A percentile compares a stretch with the other conserved stretches of the same genome.
Evolutionary conservation across 106 monocot species (phyloP).

Genomic region (Hemerocallis citrina): DNA sequence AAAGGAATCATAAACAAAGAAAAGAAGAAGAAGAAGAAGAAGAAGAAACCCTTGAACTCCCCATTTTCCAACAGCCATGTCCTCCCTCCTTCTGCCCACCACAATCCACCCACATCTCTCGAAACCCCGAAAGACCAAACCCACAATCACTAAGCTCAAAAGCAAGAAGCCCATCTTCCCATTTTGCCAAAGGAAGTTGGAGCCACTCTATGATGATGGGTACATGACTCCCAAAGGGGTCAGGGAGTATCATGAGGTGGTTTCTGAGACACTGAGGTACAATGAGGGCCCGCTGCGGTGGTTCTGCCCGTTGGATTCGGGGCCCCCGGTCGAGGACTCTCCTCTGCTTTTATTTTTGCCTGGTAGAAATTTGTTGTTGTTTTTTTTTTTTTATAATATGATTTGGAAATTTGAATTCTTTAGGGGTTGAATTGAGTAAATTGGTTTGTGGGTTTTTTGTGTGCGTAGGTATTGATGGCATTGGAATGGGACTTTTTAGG

Average conservation of each 20-base stretch:
- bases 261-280: neutral
- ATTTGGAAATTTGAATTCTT: neutral
- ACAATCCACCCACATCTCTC: neutral
- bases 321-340: conserved; percentile 1
- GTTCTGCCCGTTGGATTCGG: conserved; percentile 9
- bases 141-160: neutral
- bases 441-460: conserved; percentile 2
- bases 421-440: neutral
- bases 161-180: conserved; percentile 2
- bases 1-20: too few species aligned
- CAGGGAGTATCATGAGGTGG: neutral
- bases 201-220: conserved; percentile 14
- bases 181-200: neutral
- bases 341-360: conserved; percentile 10
- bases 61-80: neutral
- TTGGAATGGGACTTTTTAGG: conserved; percentile 40
- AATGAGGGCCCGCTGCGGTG: conserved; percentile 5
- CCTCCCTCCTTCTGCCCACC: neutral
- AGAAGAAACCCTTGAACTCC: neutral
- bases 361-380: neutral
- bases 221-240: neutral
- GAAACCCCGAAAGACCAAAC: neutral
- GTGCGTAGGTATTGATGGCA: conserved; percentile 28
- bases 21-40: neutral
- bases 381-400: neutral